Conservation (phyloP, 257 asterid genomes). For the Solanum tacnaense region DNA sequence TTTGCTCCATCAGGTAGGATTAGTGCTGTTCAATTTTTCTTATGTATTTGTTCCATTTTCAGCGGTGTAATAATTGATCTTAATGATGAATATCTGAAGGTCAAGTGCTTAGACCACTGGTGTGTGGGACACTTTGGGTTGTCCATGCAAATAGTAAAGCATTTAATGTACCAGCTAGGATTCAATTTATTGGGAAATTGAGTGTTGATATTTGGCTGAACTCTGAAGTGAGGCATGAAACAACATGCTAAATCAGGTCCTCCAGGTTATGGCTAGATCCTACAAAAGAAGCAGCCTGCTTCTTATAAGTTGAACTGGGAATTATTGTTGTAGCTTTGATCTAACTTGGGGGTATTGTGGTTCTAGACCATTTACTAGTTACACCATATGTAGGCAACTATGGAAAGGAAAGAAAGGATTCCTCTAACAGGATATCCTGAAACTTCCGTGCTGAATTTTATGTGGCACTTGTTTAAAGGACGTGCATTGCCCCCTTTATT, state of each 20-base stretch:
- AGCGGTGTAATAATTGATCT: background rate
- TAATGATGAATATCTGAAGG: background rate
- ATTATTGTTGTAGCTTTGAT: background rate
- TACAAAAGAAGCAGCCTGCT: background rate
- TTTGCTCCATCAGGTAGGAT: slow-evolving; percentile 78
- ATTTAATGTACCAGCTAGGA: background rate
- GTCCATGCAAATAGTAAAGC: background rate
- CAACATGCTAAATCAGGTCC: background rate
- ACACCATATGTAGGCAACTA: background rate
- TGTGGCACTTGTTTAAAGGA: background rate
- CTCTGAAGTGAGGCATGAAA: background rate
- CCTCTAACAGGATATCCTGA: background rate
- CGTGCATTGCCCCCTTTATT: background rate
- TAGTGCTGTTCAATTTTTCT: background rate
- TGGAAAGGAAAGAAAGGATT: background rate
- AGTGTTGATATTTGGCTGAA: background rate
- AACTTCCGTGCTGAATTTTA: background rate
- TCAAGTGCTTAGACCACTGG: background rate
- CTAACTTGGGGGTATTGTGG: background rate
- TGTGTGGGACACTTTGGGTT: background rate
- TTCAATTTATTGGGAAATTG: background rate
- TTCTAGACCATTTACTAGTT: background rate
- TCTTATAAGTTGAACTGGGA: background rate
- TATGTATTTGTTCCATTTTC: background rate
- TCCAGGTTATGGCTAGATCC: background rate